Evolutionary conservation across 1,139 yeast genomes (phyloP).

Genomic region (Taiozyma sp.): DNA sequence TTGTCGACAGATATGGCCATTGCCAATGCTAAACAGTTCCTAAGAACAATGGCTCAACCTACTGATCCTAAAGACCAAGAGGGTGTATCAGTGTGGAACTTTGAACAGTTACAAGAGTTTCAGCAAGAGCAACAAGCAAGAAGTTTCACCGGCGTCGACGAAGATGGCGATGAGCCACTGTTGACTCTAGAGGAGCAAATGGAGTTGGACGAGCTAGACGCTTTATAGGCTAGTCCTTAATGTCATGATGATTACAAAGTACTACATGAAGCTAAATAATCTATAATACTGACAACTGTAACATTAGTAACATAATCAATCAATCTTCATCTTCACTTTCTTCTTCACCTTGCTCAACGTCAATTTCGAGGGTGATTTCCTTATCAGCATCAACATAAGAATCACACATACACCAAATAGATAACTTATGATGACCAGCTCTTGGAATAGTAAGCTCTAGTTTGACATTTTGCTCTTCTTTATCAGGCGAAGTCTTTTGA

Average conservation of each 20-base stretch:
- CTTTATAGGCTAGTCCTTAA: not conserved
- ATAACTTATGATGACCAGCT: conserved; percentile 54
- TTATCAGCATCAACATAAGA: conserved; percentile 89
- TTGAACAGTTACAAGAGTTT: conserved; percentile 57
- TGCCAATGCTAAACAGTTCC: conserved; percentile 87
- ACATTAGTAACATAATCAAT: conserved; percentile 10
- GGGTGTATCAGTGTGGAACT: conserved; percentile 91
- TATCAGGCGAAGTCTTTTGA: conserved; percentile 53
- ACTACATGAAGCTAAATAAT: not conserved
- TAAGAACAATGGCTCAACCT: conserved; percentile 93
- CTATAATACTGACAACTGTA: not conserved
- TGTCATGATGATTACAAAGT: not conserved
- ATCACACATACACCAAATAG: conserved; percentile 87
- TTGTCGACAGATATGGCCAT: conserved; percentile 97
- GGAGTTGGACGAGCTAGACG: conserved; percentile 16
- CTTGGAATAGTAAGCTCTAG: conserved; percentile 55
- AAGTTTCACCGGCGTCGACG: conserved; percentile 9
- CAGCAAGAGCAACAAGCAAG: conserved; percentile 45
- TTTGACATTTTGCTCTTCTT: conserved; percentile 46
- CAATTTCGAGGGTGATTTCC: conserved; percentile 52
- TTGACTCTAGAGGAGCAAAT: conserved; percentile 21
- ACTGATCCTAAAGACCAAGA: conserved; percentile 86
- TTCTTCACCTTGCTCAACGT: conserved; percentile 33
- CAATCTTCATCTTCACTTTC: conserved; percentile 26
- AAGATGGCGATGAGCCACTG: conserved; percentile 22